Evolutionary conservation across 345 rosid species (phyloP).

Genomic region (Leavenworthia alabamica): DNA sequence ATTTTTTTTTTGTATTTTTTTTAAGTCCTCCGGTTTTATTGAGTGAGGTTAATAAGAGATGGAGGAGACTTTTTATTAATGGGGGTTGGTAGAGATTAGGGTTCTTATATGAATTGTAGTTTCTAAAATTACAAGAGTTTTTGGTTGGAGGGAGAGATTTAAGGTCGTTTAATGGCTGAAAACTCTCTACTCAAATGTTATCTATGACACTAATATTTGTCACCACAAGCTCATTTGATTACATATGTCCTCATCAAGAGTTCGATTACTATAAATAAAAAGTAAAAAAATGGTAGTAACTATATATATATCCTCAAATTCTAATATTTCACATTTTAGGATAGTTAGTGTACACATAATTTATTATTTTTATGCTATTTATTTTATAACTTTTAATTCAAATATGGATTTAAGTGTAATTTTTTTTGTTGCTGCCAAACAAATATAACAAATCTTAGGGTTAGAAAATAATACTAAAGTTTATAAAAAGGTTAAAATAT

Average conservation of each 20-base stretch:
- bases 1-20: neutral
- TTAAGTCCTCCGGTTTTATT: slow-evolving; percentile 32
- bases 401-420: too few species aligned
- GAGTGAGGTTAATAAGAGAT: slow-evolving; percentile 23
- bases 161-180: slow-evolving; percentile 24
- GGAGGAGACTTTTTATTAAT: slow-evolving; percentile 11
- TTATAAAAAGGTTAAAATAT: too few species aligned
- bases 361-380: neutral
- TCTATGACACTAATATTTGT: neutral
- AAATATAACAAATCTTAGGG: too few species aligned
- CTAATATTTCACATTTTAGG: neutral
- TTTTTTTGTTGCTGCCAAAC: too few species aligned
- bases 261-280: slow-evolving; percentile 20
- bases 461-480: too few species aligned
- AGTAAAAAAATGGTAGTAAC: neutral
- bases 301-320: neutral
- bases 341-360: too few species aligned
- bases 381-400: too few species aligned
- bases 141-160: slow-evolving; percentile 21
- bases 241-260: too few species aligned
- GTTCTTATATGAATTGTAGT: slow-evolving; percentile 21
- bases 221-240: slow-evolving; percentile 2
- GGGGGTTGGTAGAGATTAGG: slow-evolving; percentile 3
- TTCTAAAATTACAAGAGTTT: slow-evolving; percentile 17
- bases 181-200: slow-evolving; percentile 1